Base-by-base conservation (phyloP, 2,329 filamentous ascomycete genomes). In the Xylaria sp. region DNA sequence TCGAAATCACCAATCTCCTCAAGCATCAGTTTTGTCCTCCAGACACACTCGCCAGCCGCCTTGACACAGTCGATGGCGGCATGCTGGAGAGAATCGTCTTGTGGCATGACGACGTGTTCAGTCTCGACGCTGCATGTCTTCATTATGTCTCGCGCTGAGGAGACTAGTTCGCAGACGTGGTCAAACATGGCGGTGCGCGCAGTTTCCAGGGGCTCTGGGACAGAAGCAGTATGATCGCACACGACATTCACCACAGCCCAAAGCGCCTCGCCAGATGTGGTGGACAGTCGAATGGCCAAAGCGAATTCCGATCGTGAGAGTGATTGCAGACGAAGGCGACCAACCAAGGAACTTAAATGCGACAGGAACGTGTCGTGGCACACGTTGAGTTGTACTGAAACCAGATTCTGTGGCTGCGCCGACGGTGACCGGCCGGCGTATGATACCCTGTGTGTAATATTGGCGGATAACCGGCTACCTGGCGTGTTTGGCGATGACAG, bases 1-100 rank as follows among this genome's bases (percentile, higher is more conserved):
- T 96, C 92, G 65, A 96, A 96, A 73, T 96, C 92, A 18, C 92
- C 92, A 64, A 94, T 91, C 62, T 89, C 83, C 74, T 96, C 92
- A 59, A 99, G 88, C 50, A 95, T 86, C 71, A 85, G 82, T 68
- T 91, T 91, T 9, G 92, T 89, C 75, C 92, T 93, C 5, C 89
- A 87, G 18, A 96, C 89, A 73, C 93, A 97, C 67, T 96, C 92
- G 47, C 93, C 93, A 50, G 92, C 92, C 19, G 91, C 89, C 66
- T 91, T 88, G 30, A 99, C 92, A 71, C 92, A 97, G 61, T 85
- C 86, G 5, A 92, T 96, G 7, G 92, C 92, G 18, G 91, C 90
- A 62, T 83, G 80, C 37, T 94, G 83, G 47, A 96, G 80, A 34
- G 86, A 86, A 65, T 91, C 91, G 69, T 93, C 88, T 62, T 91